Percentiles rank a stretch among this genome's conserved stretches.
Conservation (phyloP, 495 filamentous ascomycete genomes). For the Patellaria atrata region DNA sequence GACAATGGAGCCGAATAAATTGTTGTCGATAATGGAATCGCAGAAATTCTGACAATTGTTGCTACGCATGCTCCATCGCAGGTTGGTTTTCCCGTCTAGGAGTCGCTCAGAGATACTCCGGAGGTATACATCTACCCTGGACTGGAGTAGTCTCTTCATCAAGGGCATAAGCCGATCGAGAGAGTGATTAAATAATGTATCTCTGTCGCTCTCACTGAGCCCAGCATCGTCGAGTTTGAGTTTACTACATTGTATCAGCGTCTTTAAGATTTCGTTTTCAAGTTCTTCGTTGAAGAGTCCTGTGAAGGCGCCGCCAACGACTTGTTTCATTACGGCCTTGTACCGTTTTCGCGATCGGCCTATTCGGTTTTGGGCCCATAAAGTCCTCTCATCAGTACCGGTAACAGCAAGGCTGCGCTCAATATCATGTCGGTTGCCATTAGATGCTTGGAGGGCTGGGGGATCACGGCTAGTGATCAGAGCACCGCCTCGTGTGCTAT, state of each 20-base stretch:
- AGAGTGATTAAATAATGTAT: too few relatives aligned
- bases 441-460: constrained; percentile 23
- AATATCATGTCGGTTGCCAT: neutral
- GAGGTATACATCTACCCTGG: constrained; percentile 17
- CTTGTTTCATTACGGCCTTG: constrained; percentile 32
- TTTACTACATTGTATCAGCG: constrained; percentile 12
- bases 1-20: constrained; percentile 24
- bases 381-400: constrained; percentile 8
- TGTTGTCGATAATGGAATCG: constrained; percentile 21
- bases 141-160: constrained; percentile 7
- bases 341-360: constrained; percentile 20
- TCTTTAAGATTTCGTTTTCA: constrained; percentile 22
- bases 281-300: constrained; percentile 14
- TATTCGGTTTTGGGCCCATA: constrained; percentile 18
- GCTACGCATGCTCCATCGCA: constrained; percentile 17
- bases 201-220: neutral
- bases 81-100: constrained; percentile 13
- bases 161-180: too few relatives aligned
- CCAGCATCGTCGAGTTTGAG: neutral
- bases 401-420: constrained; percentile 12
- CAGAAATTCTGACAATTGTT: constrained; percentile 30
- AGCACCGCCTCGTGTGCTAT: constrained; percentile 22
- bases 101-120: constrained; percentile 20
- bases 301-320: constrained; percentile 28
- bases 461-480: constrained; percentile 23